Conservation (phyloP, 306 rosid species). For the Trifolium pratense region DNA sequence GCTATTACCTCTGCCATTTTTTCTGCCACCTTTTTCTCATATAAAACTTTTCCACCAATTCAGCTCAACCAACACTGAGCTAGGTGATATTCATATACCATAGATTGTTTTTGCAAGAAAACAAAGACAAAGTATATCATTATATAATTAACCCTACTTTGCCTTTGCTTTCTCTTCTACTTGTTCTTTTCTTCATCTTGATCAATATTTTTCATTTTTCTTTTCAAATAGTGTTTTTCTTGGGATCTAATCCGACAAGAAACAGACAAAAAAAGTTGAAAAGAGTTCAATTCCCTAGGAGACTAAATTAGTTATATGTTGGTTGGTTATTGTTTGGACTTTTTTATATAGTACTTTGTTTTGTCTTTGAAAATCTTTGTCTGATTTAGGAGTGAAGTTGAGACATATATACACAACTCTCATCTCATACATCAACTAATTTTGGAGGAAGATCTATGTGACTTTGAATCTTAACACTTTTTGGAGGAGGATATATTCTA, state of each 20-base stretch:
- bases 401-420: constrained; percentile 18
- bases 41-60: constrained; percentile 70
- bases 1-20: constrained; percentile 45
- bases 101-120: constrained; percentile 13
- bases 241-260: constrained; percentile 64
- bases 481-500: neutral
- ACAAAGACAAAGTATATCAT: neutral
- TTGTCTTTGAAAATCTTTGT: constrained; percentile 46
- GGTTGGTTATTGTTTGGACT: constrained; percentile 29
- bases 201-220: neutral
- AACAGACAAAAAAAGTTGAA: constrained; percentile 32
- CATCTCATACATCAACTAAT: constrained; percentile 28
- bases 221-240: constrained; percentile 20
- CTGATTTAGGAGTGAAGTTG: constrained; percentile 42
- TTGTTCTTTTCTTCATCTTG: neutral
- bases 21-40: constrained; percentile 53
- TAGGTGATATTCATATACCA: neutral
- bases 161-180: neutral
- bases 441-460: constrained; percentile 36
- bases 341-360: constrained; percentile 26
- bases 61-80: constrained; percentile 48
- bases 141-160: constrained; percentile 50
- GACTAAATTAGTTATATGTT: constrained; percentile 15
- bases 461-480: constrained; percentile 1
- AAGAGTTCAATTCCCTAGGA: constrained; percentile 57